phyloP scores from a whole-genome alignment of 2,329 filamentous ascomycete species.

The Fusarium musae region DNA sequence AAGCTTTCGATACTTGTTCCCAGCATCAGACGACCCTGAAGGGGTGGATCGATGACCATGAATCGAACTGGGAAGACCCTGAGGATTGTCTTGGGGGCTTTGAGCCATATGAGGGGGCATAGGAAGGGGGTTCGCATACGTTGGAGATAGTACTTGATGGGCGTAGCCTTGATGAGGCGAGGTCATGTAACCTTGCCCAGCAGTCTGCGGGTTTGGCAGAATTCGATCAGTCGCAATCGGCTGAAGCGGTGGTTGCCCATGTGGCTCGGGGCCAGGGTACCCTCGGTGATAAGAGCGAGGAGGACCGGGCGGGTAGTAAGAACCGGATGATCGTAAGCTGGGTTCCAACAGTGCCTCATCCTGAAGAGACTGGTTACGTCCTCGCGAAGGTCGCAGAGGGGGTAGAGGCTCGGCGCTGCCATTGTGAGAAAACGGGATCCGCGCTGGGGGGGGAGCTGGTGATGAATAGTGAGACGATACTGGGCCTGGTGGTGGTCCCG shows the following conservation, averaged over 20 bases:
- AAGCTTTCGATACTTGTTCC: conserved; percentile 66
- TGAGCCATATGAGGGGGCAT: conserved; percentile 48
- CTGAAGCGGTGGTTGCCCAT: conserved; percentile 45
- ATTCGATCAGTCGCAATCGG: conserved; percentile 48
- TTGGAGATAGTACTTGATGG: conserved; percentile 51
- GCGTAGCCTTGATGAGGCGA: conserved; percentile 49
- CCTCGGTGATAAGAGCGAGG: conserved; percentile 48
- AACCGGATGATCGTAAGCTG: conserved; percentile 45
- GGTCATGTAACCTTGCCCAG: conserved; percentile 48
- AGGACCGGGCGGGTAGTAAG: conserved; percentile 49
- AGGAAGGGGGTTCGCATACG: conserved; percentile 48
- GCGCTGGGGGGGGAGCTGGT: conserved; percentile 43
- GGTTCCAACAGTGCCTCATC: conserved; percentile 50
- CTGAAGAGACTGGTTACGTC: conserved; percentile 49
- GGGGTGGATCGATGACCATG: conserved; percentile 53
- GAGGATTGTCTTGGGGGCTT: conserved; percentile 50
- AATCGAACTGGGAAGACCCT: conserved; percentile 45
- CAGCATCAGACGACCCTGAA: conserved; percentile 53
- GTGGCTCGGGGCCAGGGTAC: conserved; percentile 47
- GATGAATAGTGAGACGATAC: conserved; percentile 43
- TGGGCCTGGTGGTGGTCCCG: conserved; percentile 33
- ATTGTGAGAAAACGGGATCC: conserved; percentile 52
- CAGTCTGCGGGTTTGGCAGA: conserved; percentile 49
- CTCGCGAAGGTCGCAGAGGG: conserved; percentile 52
- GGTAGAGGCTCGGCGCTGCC: conserved; percentile 52